Base-by-base conservation (phyloP, 1,284 basidiomycete genomes). In the Taiwanofungus camphoratus region DNA sequence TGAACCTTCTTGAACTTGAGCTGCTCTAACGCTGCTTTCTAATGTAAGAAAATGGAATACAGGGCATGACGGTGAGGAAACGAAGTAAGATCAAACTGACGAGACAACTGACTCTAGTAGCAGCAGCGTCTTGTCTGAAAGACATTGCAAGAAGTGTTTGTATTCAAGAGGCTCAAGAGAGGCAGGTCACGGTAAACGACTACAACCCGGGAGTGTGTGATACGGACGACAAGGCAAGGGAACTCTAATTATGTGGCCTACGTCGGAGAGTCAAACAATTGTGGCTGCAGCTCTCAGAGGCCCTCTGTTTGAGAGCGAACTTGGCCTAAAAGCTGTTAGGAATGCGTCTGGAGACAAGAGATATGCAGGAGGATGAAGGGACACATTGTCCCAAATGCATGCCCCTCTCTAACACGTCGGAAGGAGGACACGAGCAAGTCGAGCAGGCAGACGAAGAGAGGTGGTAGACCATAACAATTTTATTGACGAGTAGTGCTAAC, bases 1-100 rank as follows among this genome's bases (percentile, higher is more conserved):
- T 55, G 51, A 2, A 51, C 51, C 55, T 78, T 81, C 63, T 67
- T 74, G 60, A 79, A 77, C 61, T 68, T 74, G 43, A 83, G 76
- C 55, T 74, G 70, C 50, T 81, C 76, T 47, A 83, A 63, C 39
- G 74, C 72, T 57, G 70, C 70, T 66, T 70, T 77, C 79, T 82
- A 61, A 45, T 36, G 39, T 45, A 45, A 42, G 42, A 35, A 36
- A 43, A 50, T 33, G 33, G 48, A 16, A 44, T 34, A 48, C 35
- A 44, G 22, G 37, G 48, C 34, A 51, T 50, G 50, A 58, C 52
- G 42, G 57, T 55, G 45, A 57, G 52, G 46, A 56, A 45, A 41
- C 21, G 41, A 42, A 54, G 52, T 39, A 53, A 43, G 20, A 45
- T 51, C 52, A 35, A 35, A 56, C 54, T 40, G 37, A 36, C 44